phyloP scores from a whole-genome alignment of 176 grass and related monocot species.

The Cenchrus fungigraminus region DNA sequence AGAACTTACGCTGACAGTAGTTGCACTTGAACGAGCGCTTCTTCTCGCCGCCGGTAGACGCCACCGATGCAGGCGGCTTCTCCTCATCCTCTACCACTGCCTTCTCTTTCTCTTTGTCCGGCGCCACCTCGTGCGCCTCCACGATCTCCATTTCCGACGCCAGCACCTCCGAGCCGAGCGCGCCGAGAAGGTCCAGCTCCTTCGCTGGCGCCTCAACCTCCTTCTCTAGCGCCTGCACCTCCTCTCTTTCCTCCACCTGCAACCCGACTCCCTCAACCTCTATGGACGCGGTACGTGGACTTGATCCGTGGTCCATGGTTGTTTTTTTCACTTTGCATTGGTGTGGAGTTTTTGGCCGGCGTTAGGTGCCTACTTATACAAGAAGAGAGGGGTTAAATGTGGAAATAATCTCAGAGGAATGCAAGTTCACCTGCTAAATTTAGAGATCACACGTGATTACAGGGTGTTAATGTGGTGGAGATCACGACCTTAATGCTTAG shows the following conservation, averaged over 20 bases:
- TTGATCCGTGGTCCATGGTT: slow-evolving; percentile 26
- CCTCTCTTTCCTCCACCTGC: neutral
- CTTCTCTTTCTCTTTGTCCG: slow-evolving; percentile 22
- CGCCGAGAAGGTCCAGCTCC: slow-evolving; percentile 42
- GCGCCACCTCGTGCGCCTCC: neutral
- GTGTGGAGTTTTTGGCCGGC: slow-evolving; percentile 17
- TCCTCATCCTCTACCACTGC: neutral
- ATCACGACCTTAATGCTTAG: slow-evolving; percentile 36
- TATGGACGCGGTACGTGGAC: slow-evolving; percentile 40
- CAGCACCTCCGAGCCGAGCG: neutral
- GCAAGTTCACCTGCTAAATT: slow-evolving; percentile 43
- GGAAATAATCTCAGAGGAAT: slow-evolving; percentile 34
- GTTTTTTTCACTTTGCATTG: neutral
- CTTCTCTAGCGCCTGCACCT: neutral
- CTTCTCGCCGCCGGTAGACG: neutral
- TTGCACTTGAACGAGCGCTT: slow-evolving; percentile 77
- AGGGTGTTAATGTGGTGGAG: slow-evolving; percentile 44
- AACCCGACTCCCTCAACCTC: neutral
- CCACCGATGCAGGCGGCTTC: neutral
- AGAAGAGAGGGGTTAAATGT: slow-evolving; percentile 4
- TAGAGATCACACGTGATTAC: slow-evolving; percentile 43
- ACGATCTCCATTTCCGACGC: neutral
- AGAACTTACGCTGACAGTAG: slow-evolving; percentile 87
- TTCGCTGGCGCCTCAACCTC: neutral
- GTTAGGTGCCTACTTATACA: slow-evolving; percentile 42